Conservation (phyloP, 2,329 filamentous ascomycete species). For the Penicillium polonicum region DNA sequence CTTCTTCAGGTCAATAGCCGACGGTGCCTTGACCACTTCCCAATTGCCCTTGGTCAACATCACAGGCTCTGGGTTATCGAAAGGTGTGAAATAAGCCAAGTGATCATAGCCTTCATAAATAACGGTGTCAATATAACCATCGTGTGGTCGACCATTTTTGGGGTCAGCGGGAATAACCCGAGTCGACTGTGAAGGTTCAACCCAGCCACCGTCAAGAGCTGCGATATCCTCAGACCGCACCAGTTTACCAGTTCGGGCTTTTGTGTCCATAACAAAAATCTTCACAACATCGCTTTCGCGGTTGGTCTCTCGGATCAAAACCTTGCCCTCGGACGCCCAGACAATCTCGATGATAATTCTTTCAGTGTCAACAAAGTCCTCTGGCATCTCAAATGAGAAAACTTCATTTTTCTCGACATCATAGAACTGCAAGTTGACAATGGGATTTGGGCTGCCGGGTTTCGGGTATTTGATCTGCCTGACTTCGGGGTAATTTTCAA, state of each 20-base stretch:
- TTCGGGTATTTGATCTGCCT: conserved; percentile 96
- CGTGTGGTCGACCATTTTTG: conserved; percentile 68
- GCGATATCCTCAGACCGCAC: conserved; percentile 77
- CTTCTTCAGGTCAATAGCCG: conserved; percentile 76
- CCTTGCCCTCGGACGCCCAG: conserved; percentile 78
- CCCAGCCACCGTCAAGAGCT: conserved; percentile 92
- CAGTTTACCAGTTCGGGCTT: conserved; percentile 68
- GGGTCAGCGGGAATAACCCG: conserved; percentile 83
- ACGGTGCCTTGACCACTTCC: conserved; percentile 86
- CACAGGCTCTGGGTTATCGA: conserved; percentile 77
- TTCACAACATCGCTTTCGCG: conserved; percentile 89
- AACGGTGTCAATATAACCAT: conserved; percentile 91
- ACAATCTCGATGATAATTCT: conserved; percentile 89
- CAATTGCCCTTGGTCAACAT: conserved; percentile 85
- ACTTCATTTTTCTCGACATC: conserved; percentile 74
- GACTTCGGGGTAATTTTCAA: conserved; percentile 88
- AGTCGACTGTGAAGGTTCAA: conserved; percentile 86
- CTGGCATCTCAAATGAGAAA: conserved; percentile 75
- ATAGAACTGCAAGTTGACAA: conserved; percentile 85
- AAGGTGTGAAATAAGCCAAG: conserved; percentile 84
- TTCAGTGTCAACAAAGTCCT: conserved; percentile 75
- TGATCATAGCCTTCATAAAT: conserved; percentile 87
- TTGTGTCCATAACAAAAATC: conserved; percentile 80
- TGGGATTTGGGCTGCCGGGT: conserved; percentile 87
- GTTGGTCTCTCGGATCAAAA: conserved; percentile 89